Evolutionary conservation across 2,329 filamentous ascomycete genomes (phyloP).

Genomic region (Colletotrichum noveboracense): DNA sequence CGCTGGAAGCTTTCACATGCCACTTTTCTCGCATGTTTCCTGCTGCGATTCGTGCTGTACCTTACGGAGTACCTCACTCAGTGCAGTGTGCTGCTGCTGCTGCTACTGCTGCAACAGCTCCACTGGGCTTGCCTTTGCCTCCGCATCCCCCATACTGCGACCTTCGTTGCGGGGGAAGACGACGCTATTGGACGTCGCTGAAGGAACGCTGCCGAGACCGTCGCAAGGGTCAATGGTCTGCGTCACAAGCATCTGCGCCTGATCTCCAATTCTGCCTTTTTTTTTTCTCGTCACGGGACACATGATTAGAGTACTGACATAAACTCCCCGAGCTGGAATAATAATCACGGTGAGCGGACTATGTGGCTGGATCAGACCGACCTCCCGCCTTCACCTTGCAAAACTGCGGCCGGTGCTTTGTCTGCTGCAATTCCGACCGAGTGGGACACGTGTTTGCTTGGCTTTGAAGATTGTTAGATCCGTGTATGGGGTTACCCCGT

Average conservation of each 20-base stretch:
- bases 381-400: background rate
- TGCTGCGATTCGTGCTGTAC: background rate
- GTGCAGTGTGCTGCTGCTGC: background rate
- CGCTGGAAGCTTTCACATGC: slow-evolving; percentile 15
- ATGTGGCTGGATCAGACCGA: background rate
- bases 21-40: background rate
- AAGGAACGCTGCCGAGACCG: background rate
- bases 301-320: background rate
- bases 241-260: slow-evolving; percentile 17
- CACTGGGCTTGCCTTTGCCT: background rate
- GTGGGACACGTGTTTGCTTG: slow-evolving; percentile 10
- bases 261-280: background rate
- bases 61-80: background rate
- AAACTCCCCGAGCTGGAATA: background rate
- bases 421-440: background rate
- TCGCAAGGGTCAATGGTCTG: background rate
- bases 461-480: background rate
- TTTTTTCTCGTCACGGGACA: background rate
- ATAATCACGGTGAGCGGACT: background rate
- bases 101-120: background rate
- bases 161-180: slow-evolving; percentile 2
- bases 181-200: background rate
- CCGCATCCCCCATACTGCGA: slow-evolving; percentile 9
- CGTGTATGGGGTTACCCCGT: background rate
- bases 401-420: background rate